Base-by-base conservation (phyloP, 2,329 filamentous ascomycete genomes). In the Ambrosiella cleistominuta region DNA sequence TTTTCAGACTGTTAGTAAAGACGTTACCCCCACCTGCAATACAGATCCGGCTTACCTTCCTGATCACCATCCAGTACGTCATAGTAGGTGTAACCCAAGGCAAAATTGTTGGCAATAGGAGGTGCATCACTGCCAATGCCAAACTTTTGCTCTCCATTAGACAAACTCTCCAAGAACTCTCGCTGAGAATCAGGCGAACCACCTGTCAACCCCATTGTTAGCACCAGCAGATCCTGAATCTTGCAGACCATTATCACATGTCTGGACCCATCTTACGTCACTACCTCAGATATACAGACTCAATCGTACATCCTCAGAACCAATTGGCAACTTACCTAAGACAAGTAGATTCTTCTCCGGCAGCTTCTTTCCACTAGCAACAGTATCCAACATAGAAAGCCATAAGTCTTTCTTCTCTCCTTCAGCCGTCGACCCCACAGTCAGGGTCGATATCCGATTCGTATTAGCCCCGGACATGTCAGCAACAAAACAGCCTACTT, bases 1-100 rank as follows among this genome's bases (percentile, higher is more conserved):
- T 91, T 61, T 12, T 11, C n/a, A 47, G 44, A 3, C n/a, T n/a
- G 44, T 47, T 15, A 15, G 8, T 47, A 13, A n/a, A 17, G n/a
- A 47, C n/a, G n/a, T 8, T 15, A 17, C 4, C 27, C 27, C 27
- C 27, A 27, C 27, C 4, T 27, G 27, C 2, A 27, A 27, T 3
- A 27, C 27, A 27, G 27, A 27, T 27, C 27, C 27, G n/a, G 7
- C 70, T 60, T 70, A 89, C 87, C 87, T 75, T 96, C 91, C 69
- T 95, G 89, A 68, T 96, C 90, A 59, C 88, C 85, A 70, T 96
- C 90, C 42, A 95, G 76, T 42, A 96, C 88, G 70, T 96, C 88
- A 68, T 94, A 88, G 71, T 95, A 96, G 57, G 90, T 95, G 69
- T 96, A 96, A 56, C 90, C 90, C 61, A 96, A 73, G 9, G 90